phyloP scores from a whole-genome alignment of 2,329 filamentous ascomycete genomes.

The Arthrobotrys sphaeroides region DNA sequence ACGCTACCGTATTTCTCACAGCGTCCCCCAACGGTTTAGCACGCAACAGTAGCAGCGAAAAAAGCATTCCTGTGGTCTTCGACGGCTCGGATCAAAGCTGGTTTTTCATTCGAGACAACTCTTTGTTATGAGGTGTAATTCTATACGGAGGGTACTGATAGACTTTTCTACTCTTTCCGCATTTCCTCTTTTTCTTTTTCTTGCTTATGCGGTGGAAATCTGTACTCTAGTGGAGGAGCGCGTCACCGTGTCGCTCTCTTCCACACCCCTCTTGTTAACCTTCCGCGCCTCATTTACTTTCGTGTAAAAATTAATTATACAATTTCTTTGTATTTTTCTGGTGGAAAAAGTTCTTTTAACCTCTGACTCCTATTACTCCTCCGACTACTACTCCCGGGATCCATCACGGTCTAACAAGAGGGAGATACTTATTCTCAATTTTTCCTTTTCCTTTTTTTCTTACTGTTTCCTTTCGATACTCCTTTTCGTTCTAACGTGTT shows the following conservation, averaged over 20 bases:
- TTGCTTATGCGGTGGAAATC: slow-evolving; percentile 17
- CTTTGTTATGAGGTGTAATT: slow-evolving; percentile 43
- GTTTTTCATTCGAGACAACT: slow-evolving; percentile 39
- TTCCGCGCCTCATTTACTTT: slow-evolving; percentile 11
- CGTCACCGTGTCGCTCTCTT: not conserved
- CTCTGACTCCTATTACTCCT: not conserved
- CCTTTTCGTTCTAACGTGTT: not conserved
- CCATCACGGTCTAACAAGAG: too few relatives aligned
- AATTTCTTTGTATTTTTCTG: slow-evolving; percentile 21
- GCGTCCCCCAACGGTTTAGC: slow-evolving; percentile 12
- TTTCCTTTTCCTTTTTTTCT: not conserved
- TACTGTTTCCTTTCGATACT: not conserved
- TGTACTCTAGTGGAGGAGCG: slow-evolving; percentile 31
- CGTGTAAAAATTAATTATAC: slow-evolving; percentile 43
- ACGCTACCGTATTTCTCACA: slow-evolving; percentile 15
- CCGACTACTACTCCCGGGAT: not conserved
- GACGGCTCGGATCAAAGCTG: slow-evolving; percentile 28
- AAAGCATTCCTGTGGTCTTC: slow-evolving; percentile 24
- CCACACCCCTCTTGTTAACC: not conserved
- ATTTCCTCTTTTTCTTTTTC: not conserved
- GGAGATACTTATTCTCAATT: not conserved
- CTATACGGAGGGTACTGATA: slow-evolving; percentile 39
- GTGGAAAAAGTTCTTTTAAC: slow-evolving; percentile 17
- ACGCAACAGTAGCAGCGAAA: not conserved
- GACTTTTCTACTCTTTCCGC: slow-evolving; percentile 2